Evolutionary conservation across 805 yeast species (phyloP).

Genomic region (Starmerella khaoyaiensis): DNA sequence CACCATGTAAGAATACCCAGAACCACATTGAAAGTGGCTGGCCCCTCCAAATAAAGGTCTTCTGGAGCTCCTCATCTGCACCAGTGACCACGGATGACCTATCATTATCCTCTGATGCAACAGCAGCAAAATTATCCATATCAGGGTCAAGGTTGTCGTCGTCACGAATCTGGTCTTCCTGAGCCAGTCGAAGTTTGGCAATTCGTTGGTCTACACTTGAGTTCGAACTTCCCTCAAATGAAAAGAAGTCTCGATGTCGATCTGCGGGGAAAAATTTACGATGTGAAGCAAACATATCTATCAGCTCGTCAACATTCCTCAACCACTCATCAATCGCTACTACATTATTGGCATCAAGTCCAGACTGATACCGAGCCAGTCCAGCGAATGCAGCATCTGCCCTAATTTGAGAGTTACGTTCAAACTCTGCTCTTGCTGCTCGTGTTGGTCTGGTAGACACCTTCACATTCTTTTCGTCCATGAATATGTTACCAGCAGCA

Average conservation of each 20-base stretch:
- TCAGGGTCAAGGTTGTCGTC: conserved; percentile 29
- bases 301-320: conserved; percentile 65
- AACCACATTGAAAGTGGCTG: conserved; percentile 73
- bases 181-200: conserved; percentile 23
- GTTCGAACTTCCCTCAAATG: conserved; percentile 15
- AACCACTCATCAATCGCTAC: conserved; percentile 72
- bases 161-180: conserved; percentile 17
- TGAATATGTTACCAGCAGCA: conserved; percentile 12
- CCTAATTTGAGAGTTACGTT: conserved; percentile 42
- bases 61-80: conserved; percentile 25
- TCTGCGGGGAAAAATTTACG: conserved; percentile 69
- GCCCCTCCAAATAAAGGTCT: conserved; percentile 49
- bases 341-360: conserved; percentile 38
- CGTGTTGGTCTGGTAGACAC: conserved; percentile 15
- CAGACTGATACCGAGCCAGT: conserved; percentile 39
- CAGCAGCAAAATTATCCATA: background rate
- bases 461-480: conserved; percentile 5
- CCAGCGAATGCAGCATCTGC: conserved; percentile 28
- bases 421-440: conserved; percentile 30
- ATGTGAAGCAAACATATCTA: conserved; percentile 70
- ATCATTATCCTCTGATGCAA: too few species aligned
- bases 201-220: conserved; percentile 52
- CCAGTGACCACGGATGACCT: too few species aligned
- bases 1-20: conserved; percentile 64
- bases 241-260: conserved; percentile 35